phyloP scores from a whole-genome alignment of 2,329 filamentous ascomycete species.

The Coleophoma crateriformis region DNA sequence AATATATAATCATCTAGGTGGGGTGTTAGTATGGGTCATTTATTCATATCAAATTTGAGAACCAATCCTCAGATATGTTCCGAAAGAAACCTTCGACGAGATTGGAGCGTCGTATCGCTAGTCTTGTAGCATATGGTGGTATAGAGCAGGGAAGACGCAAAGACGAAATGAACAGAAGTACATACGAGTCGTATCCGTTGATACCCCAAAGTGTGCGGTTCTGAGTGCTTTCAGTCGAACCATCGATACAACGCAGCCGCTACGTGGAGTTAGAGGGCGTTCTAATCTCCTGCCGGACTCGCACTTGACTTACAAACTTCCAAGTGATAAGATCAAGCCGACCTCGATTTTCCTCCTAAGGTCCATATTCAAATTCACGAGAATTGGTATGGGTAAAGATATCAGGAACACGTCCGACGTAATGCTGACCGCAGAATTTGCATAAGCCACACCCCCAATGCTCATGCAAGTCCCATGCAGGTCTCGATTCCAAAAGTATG shows the following conservation, averaged over 20 bases:
- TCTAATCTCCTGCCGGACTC: background rate
- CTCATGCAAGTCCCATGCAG: slow-evolving; percentile 45
- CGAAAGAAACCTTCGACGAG: too few relatives aligned
- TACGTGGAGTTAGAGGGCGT: background rate
- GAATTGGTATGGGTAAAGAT: slow-evolving; percentile 57
- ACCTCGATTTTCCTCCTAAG: slow-evolving; percentile 61
- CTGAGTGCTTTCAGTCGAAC: slow-evolving; percentile 9
- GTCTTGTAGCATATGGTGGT: too few relatives aligned
- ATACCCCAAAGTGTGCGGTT: slow-evolving; percentile 4
- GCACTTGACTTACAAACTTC: slow-evolving; percentile 49
- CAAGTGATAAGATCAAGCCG: slow-evolving; percentile 60
- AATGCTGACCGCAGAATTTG: slow-evolving; percentile 62
- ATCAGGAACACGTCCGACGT: slow-evolving; percentile 61
- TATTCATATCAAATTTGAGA: background rate
- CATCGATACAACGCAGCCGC: background rate
- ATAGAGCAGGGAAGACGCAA: too few relatives aligned
- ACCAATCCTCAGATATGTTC: background rate
- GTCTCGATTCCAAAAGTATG: slow-evolving; percentile 12
- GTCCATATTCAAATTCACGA: slow-evolving; percentile 56
- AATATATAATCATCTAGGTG: slow-evolving; percentile 21
- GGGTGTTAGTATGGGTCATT: background rate
- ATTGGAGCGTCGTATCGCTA: too few relatives aligned
- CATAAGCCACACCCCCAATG: slow-evolving; percentile 59
- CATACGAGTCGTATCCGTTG: slow-evolving; percentile 5
- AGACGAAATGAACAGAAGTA: too few relatives aligned